Evolutionary conservation across 2,329 filamentous ascomycete species (phyloP).

Genomic region (Alternaria brassicae): DNA sequence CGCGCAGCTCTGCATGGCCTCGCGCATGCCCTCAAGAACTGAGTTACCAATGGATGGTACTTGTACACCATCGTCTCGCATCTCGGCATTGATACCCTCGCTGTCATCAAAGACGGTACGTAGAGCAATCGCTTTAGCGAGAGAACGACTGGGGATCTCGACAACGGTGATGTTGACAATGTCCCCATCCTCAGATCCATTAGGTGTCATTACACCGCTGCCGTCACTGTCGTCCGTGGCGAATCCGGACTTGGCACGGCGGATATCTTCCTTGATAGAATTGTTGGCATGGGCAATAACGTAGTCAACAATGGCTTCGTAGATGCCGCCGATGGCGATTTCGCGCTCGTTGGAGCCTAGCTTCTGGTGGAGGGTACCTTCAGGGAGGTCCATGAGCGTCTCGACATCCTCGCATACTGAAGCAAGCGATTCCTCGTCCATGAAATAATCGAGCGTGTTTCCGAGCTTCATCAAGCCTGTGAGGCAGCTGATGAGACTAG

Average conservation of each 20-base stretch:
- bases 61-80: slow-evolving; percentile 94
- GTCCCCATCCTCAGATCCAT: slow-evolving; percentile 74
- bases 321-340: slow-evolving; percentile 82
- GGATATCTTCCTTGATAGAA: slow-evolving; percentile 79
- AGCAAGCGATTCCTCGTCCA: slow-evolving; percentile 85
- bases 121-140: slow-evolving; percentile 89
- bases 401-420: slow-evolving; percentile 90
- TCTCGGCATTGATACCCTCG: slow-evolving; percentile 93
- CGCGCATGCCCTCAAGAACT: slow-evolving; percentile 85
- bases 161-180: slow-evolving; percentile 89
- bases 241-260: slow-evolving; percentile 68
- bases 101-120: slow-evolving; percentile 91
- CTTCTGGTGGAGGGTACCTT: slow-evolving; percentile 78
- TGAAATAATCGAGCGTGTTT: slow-evolving; percentile 82
- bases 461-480: slow-evolving; percentile 90
- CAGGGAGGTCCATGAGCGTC: slow-evolving; percentile 83
- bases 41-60: slow-evolving; percentile 77
- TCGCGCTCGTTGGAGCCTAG: slow-evolving; percentile 85
- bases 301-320: slow-evolving; percentile 95
- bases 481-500: slow-evolving; percentile 83
- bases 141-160: slow-evolving; percentile 78
- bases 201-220: slow-evolving; percentile 66
- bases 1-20: slow-evolving; percentile 76
- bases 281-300: slow-evolving; percentile 88
- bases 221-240: slow-evolving; percentile 69